phyloP scores from a whole-genome alignment of 345 rosid species.

The Hibiscus tridactylites region DNA sequence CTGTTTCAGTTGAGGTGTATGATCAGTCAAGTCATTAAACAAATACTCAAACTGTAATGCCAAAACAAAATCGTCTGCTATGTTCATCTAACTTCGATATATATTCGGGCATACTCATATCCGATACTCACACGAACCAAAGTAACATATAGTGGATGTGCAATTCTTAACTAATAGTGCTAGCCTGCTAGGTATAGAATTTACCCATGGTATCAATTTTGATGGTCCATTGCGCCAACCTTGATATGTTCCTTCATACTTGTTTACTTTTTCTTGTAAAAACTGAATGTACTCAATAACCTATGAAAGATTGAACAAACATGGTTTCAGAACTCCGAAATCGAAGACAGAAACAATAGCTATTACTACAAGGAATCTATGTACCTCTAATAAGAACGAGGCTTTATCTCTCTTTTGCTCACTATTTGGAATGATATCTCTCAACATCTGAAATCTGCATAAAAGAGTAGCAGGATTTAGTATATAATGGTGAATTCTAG shows the following conservation, averaged over 20 bases:
- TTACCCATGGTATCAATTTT: conserved; percentile 70
- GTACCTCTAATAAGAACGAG: conserved; percentile 26
- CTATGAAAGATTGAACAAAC: conserved; percentile 24
- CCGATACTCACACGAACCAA: neutral
- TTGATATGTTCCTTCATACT: conserved; percentile 56
- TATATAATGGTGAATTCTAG: neutral
- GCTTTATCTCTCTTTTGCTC: conserved; percentile 77
- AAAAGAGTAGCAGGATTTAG: neutral
- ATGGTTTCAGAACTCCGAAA: neutral
- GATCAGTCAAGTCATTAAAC: neutral
- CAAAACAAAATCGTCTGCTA: too few species aligned
- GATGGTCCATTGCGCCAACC: conserved; percentile 72
- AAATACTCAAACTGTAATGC: neutral
- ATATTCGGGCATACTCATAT: too few species aligned
- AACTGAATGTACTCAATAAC: conserved; percentile 91
- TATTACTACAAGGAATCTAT: neutral
- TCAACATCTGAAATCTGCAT: conserved; percentile 85
- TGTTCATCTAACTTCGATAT: too few species aligned
- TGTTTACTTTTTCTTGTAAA: conserved; percentile 74
- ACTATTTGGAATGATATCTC: conserved; percentile 75
- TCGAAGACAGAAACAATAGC: neutral
- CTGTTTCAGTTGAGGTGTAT: conserved; percentile 25
- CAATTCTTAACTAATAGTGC: neutral
- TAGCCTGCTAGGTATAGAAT: conserved; percentile 5
- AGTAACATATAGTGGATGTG: neutral